Percentiles rank a stretch among this genome's conserved stretches.
These are phyloP conservation scores for Arthrinium puccinioides DNA, from an alignment of 2,329 filamentous ascomycete genomes.

Conservation along the genomic window DNA sequence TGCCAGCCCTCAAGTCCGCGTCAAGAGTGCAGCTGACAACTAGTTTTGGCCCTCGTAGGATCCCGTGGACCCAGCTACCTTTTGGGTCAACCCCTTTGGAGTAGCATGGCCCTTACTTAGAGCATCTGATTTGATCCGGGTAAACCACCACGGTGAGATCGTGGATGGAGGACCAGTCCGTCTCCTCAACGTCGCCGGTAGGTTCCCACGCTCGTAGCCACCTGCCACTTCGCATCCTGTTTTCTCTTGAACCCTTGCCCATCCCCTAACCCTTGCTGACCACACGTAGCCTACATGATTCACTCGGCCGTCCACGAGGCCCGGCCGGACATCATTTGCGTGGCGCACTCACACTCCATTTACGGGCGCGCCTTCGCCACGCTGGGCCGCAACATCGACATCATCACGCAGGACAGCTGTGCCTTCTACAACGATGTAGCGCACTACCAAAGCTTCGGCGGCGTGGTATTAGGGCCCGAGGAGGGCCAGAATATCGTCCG, in stretches of 20 bases:
- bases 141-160: constrained; percentile 54
- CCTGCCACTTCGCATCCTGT: not conserved
- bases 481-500: constrained; percentile 42
- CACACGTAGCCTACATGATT: too few relatives aligned
- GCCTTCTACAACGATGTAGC: constrained; percentile 39
- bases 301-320: constrained; percentile 46
- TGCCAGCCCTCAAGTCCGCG: too few relatives aligned
- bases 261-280: too few relatives aligned
- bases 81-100: constrained; percentile 59
- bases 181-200: constrained; percentile 25
- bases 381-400: constrained; percentile 54
- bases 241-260: too few relatives aligned
- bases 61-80: too few relatives aligned
- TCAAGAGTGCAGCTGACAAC: not conserved
- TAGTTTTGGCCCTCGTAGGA: not conserved
- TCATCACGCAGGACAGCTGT: constrained; percentile 52
- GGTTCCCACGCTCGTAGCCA: too few relatives aligned
- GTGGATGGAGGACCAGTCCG: constrained; percentile 53
- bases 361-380: constrained; percentile 52
- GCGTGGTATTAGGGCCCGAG: constrained; percentile 43
- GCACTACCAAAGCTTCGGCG: constrained; percentile 40
- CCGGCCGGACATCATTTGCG: constrained; percentile 45
- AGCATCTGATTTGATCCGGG: constrained; percentile 59
- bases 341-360: constrained; percentile 46
- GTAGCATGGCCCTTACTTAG: constrained; percentile 56